phyloP scores from a whole-genome alignment of 179 eudicot genomes.

The Spinacia oleracea region DNA sequence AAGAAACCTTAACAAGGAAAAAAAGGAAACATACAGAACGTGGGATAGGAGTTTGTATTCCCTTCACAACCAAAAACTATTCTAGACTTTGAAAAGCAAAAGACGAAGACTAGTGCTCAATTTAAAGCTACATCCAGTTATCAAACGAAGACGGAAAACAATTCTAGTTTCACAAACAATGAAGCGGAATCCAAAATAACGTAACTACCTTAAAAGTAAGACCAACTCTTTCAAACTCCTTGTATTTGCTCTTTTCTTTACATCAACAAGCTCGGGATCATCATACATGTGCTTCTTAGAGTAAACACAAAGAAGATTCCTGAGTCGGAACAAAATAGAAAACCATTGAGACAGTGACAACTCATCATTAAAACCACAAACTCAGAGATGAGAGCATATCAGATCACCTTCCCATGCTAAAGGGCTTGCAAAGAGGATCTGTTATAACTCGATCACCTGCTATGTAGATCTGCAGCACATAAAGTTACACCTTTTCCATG shows the following conservation, averaged over 20 bases:
- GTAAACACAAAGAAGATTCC: slow-evolving; percentile 95
- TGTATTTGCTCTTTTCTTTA: slow-evolving; percentile 86
- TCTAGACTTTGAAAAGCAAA: not conserved
- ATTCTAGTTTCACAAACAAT: not conserved
- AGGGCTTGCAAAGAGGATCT: slow-evolving; percentile 99
- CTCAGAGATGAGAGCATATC: not conserved
- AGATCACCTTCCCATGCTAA: slow-evolving; percentile 97
- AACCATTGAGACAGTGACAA: not conserved
- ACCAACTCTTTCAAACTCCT: slow-evolving; percentile 97
- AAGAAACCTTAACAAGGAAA: not conserved
- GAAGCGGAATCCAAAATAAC: slow-evolving; percentile 16
- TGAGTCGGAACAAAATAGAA: slow-evolving; percentile 31
- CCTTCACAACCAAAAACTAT: not conserved
- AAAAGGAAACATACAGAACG: not conserved
- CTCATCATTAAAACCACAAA: slow-evolving; percentile 9
- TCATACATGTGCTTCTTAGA: slow-evolving; percentile 97
- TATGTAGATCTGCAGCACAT: slow-evolving; percentile 67
- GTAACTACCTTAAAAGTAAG: slow-evolving; percentile 74
- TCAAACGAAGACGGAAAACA: not conserved
- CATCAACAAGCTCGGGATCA: slow-evolving; percentile 82
- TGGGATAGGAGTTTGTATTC: not conserved
- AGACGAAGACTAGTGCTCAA: not conserved
- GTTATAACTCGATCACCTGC: slow-evolving; percentile 98
- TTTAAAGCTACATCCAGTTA: not conserved
- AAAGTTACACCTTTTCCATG: slow-evolving; percentile 27